These are phyloP conservation scores for Mercurialis annua DNA, from an alignment of 345 rosid genomes.

Conservation along the genomic window DNA sequence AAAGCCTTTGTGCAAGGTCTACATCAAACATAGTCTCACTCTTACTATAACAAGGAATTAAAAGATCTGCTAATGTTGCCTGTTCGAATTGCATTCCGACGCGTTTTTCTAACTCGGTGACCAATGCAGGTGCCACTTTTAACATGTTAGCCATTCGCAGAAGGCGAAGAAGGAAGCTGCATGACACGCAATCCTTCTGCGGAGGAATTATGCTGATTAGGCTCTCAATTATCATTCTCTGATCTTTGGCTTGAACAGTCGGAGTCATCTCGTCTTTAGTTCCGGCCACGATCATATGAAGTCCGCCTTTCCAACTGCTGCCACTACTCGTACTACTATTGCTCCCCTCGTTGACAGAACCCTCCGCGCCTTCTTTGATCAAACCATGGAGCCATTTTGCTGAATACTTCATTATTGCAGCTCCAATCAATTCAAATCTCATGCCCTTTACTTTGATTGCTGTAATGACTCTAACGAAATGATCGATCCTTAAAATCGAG, in stretches of 20 bases:
- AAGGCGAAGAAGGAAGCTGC: slow-evolving; percentile 85
- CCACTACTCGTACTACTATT: slow-evolving; percentile 51
- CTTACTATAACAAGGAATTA: slow-evolving; percentile 65
- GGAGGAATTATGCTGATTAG: slow-evolving; percentile 89
- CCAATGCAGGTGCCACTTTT: slow-evolving; percentile 86
- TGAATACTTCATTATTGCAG: slow-evolving; percentile 79
- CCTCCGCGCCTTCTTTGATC: slow-evolving; percentile 50
- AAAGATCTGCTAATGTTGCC: slow-evolving; percentile 78
- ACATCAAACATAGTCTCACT: slow-evolving; percentile 76
- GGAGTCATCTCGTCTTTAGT: slow-evolving; percentile 50
- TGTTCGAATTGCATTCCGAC: slow-evolving; percentile 98
- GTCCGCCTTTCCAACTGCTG: slow-evolving; percentile 80
- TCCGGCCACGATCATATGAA: slow-evolving; percentile 74
- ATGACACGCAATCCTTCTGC: slow-evolving; percentile 78
- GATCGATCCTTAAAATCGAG: slow-evolving; percentile 87
- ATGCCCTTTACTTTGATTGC: slow-evolving; percentile 97
- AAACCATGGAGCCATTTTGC: slow-evolving; percentile 84
- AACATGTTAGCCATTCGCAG: slow-evolving; percentile 76
- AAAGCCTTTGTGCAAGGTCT: slow-evolving; percentile 85
- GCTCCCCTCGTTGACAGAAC: slow-evolving; percentile 54
- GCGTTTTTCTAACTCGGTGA: slow-evolving; percentile 85
- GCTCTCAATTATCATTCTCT: slow-evolving; percentile 81
- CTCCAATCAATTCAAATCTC: slow-evolving; percentile 86
- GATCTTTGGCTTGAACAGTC: slow-evolving; percentile 61
- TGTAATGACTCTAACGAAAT: slow-evolving; percentile 85